Percentiles rank a stretch among this genome's conserved stretches.
Evolutionary conservation across 345 rosid genomes (phyloP).

Genomic region (Hibiscus mutabilis): DNA sequence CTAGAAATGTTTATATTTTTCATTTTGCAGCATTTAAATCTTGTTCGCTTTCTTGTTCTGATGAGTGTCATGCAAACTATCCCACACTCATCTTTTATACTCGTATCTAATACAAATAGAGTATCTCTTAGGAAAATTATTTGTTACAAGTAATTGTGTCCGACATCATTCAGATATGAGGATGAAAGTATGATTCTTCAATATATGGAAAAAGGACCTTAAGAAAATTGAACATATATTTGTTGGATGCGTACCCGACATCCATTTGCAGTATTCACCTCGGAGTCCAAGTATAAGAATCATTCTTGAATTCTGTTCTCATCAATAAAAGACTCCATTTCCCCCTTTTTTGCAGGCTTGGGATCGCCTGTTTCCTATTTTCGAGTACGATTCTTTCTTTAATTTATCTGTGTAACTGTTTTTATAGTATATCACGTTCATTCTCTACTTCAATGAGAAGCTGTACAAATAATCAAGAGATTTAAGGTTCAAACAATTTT

Average conservation of each 20-base stretch:
- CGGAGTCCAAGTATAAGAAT: neutral
- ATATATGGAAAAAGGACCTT: neutral
- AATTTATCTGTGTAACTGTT: neutral
- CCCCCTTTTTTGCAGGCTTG: neutral
- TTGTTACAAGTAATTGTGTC: neutral
- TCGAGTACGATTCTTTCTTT: neutral
- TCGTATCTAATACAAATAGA: too few species aligned
- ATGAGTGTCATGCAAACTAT: neutral
- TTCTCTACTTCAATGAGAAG: neutral
- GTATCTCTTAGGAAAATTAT: neutral
- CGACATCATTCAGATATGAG: neutral
- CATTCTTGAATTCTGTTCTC: neutral
- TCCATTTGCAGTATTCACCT: neutral
- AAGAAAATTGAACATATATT: neutral
- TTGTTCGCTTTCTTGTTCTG: neutral
- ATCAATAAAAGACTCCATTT: neutral
- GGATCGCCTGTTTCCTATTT: neutral
- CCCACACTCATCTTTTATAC: neutral
- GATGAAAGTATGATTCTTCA: neutral
- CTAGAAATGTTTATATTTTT: neutral
- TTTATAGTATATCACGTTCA: neutral
- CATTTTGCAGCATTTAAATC: neutral
- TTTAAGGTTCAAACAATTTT: neutral
- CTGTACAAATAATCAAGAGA: neutral
- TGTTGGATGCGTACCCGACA: neutral